Percentiles rank a stretch among this genome's conserved stretches.
Evolutionary conservation across 805 yeast species (phyloP).

Genomic region (Lipomyces anomalus): DNA sequence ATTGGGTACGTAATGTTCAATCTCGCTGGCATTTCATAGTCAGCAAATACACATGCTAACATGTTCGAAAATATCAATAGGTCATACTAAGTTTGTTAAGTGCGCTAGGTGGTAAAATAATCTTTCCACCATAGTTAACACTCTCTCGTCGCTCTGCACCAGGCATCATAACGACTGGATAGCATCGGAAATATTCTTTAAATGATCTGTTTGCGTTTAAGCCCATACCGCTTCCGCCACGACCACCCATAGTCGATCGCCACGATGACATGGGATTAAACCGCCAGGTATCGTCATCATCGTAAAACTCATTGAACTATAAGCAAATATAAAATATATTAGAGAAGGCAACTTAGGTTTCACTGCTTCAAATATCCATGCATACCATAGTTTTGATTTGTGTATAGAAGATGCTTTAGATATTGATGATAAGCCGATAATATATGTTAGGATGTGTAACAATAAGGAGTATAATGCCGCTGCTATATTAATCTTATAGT

Average conservation of each 20-base stretch:
- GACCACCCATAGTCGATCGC: constrained; percentile 9
- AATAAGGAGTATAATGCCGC: too few relatives aligned
- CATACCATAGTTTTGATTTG: too few relatives aligned
- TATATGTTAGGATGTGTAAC: too few relatives aligned
- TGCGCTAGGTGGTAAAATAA: constrained; percentile 90
- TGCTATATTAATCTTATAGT: too few relatives aligned
- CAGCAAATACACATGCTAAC: neutral
- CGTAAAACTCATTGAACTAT: constrained; percentile 19
- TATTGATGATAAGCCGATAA: too few relatives aligned
- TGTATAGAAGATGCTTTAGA: too few relatives aligned
- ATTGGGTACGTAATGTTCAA: constrained; percentile 91
- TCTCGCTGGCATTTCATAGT: constrained; percentile 46
- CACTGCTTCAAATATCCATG: too few relatives aligned
- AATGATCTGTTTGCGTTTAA: constrained; percentile 39
- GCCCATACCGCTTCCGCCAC: constrained; percentile 5
- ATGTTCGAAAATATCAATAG: neutral
- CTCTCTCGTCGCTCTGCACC: constrained; percentile 55
- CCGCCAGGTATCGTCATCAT: constrained; percentile 13
- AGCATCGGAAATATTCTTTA: constrained; percentile 86
- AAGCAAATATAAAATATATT: too few relatives aligned
- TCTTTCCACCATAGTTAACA: constrained; percentile 92
- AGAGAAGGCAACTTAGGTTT: too few relatives aligned
- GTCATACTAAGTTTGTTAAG: constrained; percentile 61
- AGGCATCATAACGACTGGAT: constrained; percentile 87
- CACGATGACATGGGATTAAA: constrained; percentile 5